Evolutionary conservation across 139 green algal genomes (phyloP).

Genomic region (Picochlorum sp.): DNA sequence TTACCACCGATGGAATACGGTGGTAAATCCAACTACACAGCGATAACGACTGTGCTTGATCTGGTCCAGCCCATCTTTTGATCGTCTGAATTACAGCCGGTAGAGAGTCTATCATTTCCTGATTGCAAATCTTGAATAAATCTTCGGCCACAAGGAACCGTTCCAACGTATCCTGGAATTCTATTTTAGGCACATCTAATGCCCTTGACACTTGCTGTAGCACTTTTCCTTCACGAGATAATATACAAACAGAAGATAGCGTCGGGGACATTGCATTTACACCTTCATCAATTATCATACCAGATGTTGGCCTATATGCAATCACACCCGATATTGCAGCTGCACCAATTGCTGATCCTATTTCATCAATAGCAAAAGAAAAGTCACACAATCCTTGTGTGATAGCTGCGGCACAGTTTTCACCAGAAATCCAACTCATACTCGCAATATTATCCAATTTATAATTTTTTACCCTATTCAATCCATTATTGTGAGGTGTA

Average conservation of each 20-base stretch:
- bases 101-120: not conserved
- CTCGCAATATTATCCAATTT: too few species aligned
- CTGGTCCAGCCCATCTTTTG: slow-evolving; percentile 24
- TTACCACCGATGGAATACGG: not conserved
- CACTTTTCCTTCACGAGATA: not conserved
- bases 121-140: slow-evolving; percentile 6
- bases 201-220: slow-evolving; percentile 8
- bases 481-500: too few species aligned
- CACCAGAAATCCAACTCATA: too few species aligned
- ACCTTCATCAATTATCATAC: slow-evolving; percentile 13
- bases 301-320: slow-evolving; percentile 8
- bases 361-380: slow-evolving; percentile 11
- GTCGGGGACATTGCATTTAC: not conserved
- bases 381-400: slow-evolving; percentile 9
- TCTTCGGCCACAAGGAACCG: slow-evolving; percentile 27
- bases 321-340: slow-evolving; percentile 15
- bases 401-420: too few species aligned
- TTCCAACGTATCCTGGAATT: not conserved
- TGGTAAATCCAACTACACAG: slow-evolving; percentile 22
- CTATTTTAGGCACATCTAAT: slow-evolving; percentile 14
- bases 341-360: slow-evolving; percentile 3
- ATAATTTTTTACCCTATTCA: too few species aligned
- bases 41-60: slow-evolving; percentile 22
- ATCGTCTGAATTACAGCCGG: slow-evolving; percentile 16
- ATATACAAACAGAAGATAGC: slow-evolving; percentile 3